Evolutionary conservation across 257 asterid genomes (phyloP).

Genomic region (Apocynum venetum): DNA sequence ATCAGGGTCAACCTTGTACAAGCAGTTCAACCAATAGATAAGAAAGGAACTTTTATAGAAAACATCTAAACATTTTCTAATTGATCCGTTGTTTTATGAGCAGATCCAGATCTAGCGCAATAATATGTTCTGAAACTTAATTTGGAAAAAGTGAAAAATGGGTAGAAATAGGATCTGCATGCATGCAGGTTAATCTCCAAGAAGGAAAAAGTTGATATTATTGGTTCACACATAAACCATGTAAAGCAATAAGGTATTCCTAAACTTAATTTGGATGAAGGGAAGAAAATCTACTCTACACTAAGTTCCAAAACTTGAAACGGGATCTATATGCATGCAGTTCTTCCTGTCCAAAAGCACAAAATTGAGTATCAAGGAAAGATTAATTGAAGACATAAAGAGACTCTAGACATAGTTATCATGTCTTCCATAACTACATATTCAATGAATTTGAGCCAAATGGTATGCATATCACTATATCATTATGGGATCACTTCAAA

Average conservation of each 20-base stretch:
- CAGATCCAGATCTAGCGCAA: background rate
- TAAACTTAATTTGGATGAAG: background rate
- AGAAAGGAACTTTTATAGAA: conserved; percentile 12
- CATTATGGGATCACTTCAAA: background rate
- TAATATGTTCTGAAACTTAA: background rate
- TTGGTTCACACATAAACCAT: background rate
- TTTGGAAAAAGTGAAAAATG: background rate
- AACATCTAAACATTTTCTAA: background rate
- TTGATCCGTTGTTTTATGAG: background rate
- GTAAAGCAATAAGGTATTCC: background rate
- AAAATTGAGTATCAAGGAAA: background rate
- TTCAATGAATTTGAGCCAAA: background rate
- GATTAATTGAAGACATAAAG: background rate
- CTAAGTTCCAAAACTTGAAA: background rate
- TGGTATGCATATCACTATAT: background rate
- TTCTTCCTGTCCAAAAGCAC: background rate
- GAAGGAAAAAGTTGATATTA: background rate
- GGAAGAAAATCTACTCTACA: background rate
- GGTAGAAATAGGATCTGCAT: background rate
- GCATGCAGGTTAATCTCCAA: background rate
- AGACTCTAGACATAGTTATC: background rate
- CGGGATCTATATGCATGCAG: background rate
- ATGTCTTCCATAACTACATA: background rate
- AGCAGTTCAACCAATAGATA: conserved; percentile 18
- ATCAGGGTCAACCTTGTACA: conserved; percentile 79